Evolutionary conservation across 2,329 filamentous ascomycete species (phyloP).

Genomic region (Ophiocordyceps polyrhachis-furcata): DNA sequence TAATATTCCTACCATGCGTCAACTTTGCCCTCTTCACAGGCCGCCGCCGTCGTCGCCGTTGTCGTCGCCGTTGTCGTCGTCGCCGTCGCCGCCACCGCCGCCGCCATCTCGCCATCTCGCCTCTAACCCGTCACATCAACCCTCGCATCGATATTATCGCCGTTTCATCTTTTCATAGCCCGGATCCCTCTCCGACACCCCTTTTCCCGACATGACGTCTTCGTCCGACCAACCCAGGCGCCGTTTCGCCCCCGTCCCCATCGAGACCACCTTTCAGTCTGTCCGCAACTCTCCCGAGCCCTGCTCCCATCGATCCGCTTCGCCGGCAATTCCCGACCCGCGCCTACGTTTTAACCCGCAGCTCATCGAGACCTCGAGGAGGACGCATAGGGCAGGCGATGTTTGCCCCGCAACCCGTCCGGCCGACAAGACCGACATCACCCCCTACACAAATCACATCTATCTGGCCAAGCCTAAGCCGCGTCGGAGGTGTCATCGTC

Average conservation of each 20-base stretch:
- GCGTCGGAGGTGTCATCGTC: constrained; percentile 14
- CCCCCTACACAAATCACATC: constrained; percentile 42
- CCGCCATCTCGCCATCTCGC: neutral
- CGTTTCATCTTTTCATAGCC: neutral
- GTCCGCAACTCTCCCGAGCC: constrained; percentile 34
- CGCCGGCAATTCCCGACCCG: constrained; percentile 20
- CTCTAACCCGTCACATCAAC: neutral
- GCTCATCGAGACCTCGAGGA: constrained; percentile 60
- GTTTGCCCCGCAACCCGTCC: constrained; percentile 40
- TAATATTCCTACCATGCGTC: neutral
- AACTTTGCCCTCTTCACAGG: neutral
- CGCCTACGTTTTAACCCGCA: constrained; percentile 52
- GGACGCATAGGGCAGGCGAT: constrained; percentile 50
- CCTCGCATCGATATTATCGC: neutral
- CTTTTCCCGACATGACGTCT: constrained; percentile 14
- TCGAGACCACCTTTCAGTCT: constrained; percentile 52
- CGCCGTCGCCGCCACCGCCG: neutral
- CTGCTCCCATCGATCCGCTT: constrained; percentile 27
- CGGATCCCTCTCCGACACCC: neutral
- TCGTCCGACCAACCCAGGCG: constrained; percentile 25
- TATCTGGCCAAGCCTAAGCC: constrained; percentile 25
- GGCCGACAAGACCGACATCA: constrained; percentile 55
- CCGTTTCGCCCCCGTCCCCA: constrained; percentile 49
- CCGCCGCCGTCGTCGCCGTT: too few species aligned
- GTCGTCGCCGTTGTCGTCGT: neutral